Evolutionary conservation across 106 monocot species (phyloP), one percentile per base, ranked within the genome.

Genomic region (Posidonia australis): DNA sequence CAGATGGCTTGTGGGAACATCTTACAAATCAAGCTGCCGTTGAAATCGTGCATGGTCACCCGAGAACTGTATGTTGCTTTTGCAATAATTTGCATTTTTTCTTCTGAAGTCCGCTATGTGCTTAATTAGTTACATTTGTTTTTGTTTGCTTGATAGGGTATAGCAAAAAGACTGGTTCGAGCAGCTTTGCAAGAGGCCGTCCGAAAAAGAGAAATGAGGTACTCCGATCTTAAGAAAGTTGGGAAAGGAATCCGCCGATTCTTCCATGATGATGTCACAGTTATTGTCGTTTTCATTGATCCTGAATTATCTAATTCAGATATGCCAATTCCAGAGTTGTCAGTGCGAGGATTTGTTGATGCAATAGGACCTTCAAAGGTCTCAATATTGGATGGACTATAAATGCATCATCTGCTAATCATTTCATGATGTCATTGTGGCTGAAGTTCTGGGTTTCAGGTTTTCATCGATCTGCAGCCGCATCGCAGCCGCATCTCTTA

Each of bases 1-100:
- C 92, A 17, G 92, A 92, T 80, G 92, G 92, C 44, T 76, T 92
- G 6, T 92, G 92, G 92, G 92, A 92, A 67, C 84, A 92, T 44
- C 70, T 92, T 46, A 87, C 80, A 27, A 92, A 92, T 67, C 84
- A 92, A 71, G 70, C 82, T 69, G 92, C 78, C 27, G 87, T 78
- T 45, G 82, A 82, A 13, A 84, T 92, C 17, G 92, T 92, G 44
- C 44, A 76, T 58, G 79, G 76, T 44, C 58, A 84, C 65, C 92
- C 87, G 54, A 77, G 92, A 84, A 22, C 59, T 21, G 91, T 92
- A 84, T 42, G 78, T 68, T 61, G 49, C 3, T 54, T 54, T 22
- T 9, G 27, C 41, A 2, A 13, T 42, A 12, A 7, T 42, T 12
- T 55, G 20, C 13, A 13, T 17, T 24, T 19, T 62, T 43, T 62